Base-by-base conservation (phyloP, 2,329 filamentous ascomycete species). In the Fusarium lyarnte region DNA sequence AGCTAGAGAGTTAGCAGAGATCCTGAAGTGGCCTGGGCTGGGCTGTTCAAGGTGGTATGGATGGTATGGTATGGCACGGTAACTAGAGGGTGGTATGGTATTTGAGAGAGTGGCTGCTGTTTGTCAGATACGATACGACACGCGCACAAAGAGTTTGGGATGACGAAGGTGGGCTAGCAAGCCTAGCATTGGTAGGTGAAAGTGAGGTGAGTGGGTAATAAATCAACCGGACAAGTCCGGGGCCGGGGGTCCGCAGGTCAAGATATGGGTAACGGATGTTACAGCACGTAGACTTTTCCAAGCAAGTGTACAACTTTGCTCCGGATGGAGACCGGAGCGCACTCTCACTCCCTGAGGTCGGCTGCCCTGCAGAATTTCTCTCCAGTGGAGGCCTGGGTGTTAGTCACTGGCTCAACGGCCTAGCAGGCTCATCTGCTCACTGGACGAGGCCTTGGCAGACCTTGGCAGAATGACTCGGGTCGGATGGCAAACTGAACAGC, bases 81-180 rank as follows among this genome's bases (percentile, higher is more conserved):
- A 63, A 39, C 38, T 42, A 42, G 19, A 62, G 33, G 51, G 23
- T 41, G 46, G 55, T 36, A 39, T 46, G 33, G 39, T 42, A 27
- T 35, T 43, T 47, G 42, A 45, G 47, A 12, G 43, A 13, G 58
- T 65, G 62, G 58, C 58, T 66, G 70, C 57, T 68, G 64, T 51
- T 72, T 68, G 67, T 71, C 66, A 71, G 54, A 66, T 57, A 64
- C 54, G 36, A 46, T 55, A 60, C 47, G 42, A 60, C 57, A 55
- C 65, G 58, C 49, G 52, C 67, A 63, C 68, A 53, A 74, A 74
- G 72, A 74, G 63, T 74, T 72, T 72, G 67, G 63, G 45, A 66
- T 68, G 63, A 68, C 63, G 52, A 52, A 27, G 61, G 53, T 58
- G 45, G 66, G 31, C 35, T 57, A n/a, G 49, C 35, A 53, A 41